Conservation (phyloP, 352 stramenopile species). For the Phytophthora foliorum region DNA sequence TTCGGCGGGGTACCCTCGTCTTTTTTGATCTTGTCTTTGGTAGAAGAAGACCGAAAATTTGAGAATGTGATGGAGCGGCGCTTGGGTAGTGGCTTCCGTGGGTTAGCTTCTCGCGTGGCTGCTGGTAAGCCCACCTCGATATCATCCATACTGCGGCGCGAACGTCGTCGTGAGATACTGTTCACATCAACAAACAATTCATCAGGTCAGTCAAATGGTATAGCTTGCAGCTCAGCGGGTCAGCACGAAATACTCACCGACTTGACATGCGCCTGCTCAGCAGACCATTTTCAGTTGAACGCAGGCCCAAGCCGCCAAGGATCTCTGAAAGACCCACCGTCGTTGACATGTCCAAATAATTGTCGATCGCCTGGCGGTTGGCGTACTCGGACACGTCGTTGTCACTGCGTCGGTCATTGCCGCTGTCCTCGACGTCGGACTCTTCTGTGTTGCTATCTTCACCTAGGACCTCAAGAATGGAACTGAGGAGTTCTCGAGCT, state of each 20-base stretch:
- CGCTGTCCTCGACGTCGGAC: constrained; percentile 38
- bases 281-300: constrained; percentile 55
- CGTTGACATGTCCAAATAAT: constrained; percentile 88
- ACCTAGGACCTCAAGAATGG: constrained; percentile 26
- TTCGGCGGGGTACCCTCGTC: constrained; percentile 21
- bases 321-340: constrained; percentile 80
- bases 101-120: constrained; percentile 56
- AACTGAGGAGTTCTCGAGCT: constrained; percentile 18
- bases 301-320: constrained; percentile 61
- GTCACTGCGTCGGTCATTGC: constrained; percentile 33
- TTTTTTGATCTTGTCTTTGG: constrained; percentile 34
- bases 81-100: constrained; percentile 60
- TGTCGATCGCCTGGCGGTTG: constrained; percentile 85
- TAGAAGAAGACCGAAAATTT: constrained; percentile 45
- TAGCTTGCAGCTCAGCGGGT: background rate
- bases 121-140: constrained; percentile 79
- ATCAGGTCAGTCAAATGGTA: background rate
- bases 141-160: constrained; percentile 73
- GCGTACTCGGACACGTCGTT: constrained; percentile 59
- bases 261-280: constrained; percentile 66
- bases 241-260: constrained; percentile 37
- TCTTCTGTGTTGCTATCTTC: constrained; percentile 46
- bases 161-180: constrained; percentile 24
- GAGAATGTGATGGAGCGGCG: constrained; percentile 85
- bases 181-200: constrained; percentile 10